phyloP scores from a whole-genome alignment of 495 filamentous ascomycete species.

The Penicillium lagena region DNA sequence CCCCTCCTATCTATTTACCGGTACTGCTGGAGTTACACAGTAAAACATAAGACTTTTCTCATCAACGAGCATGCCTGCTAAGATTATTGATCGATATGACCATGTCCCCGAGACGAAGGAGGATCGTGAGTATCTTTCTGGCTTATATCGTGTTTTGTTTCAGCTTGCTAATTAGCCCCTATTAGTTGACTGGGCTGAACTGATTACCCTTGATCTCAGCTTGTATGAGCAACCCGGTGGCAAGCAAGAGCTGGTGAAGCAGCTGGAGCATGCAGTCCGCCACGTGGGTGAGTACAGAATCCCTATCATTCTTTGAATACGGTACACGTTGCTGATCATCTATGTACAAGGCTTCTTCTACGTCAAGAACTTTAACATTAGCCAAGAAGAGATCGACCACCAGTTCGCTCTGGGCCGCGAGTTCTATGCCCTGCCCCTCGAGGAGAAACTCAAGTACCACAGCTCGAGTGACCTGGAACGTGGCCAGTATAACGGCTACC shows the following conservation, averaged over 20 bases:
- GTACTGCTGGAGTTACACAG: background rate
- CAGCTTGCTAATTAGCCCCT: constrained; percentile 1
- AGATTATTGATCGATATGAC: constrained; percentile 37
- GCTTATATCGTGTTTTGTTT: background rate
- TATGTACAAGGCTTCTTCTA: constrained; percentile 42
- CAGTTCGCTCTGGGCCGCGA: constrained; percentile 51
- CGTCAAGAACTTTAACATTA: constrained; percentile 48
- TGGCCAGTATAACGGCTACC: constrained; percentile 38
- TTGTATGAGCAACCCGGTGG: constrained; percentile 45
- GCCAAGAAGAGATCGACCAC: constrained; percentile 47
- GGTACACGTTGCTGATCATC: too few species aligned
- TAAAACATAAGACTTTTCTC: background rate
- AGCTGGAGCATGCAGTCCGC: constrained; percentile 51
- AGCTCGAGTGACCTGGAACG: constrained; percentile 19
- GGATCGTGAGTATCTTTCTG: constrained; percentile 23
- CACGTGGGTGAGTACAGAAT: constrained; percentile 34
- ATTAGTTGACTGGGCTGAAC: constrained; percentile 48
- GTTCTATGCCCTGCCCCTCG: constrained; percentile 47
- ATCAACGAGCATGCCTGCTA: constrained; percentile 29
- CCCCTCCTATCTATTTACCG: background rate
- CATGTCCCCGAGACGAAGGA: constrained; percentile 43
- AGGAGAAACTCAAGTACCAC: constrained; percentile 49
- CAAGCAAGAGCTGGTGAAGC: constrained; percentile 46
- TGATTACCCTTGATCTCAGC: constrained; percentile 48
- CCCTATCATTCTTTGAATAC: too few species aligned